Percentiles rank a stretch among this genome's conserved stretches.
Evolutionary conservation across 2,329 filamentous ascomycete genomes (phyloP).

Genomic region (Thermothelomyces thermophilus): DNA sequence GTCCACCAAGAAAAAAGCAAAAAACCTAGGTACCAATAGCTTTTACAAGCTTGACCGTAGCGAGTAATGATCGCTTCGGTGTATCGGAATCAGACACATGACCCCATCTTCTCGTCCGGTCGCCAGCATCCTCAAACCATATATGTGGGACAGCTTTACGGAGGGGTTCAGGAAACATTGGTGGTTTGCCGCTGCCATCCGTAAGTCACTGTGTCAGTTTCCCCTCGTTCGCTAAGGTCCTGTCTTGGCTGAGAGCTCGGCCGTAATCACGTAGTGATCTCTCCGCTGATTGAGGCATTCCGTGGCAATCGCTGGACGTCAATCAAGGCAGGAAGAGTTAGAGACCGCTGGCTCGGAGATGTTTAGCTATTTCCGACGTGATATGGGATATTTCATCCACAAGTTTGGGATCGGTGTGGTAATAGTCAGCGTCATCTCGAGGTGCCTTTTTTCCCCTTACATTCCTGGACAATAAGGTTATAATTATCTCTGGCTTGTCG

Average conservation of each 20-base stretch:
- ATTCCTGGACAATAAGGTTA: no score
- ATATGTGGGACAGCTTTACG: no score
- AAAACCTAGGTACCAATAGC: conserved; percentile 9
- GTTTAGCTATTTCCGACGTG: not conserved
- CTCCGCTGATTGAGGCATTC: not conserved
- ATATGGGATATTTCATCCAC: no score
- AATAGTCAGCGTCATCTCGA: no score
- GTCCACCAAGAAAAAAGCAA: no score
- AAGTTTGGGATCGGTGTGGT: no score
- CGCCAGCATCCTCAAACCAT: conserved; percentile 8
- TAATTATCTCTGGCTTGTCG: no score
- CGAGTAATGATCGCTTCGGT: conserved; percentile 13
- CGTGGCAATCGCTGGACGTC: no score
- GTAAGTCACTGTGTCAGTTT: conserved; percentile 10
- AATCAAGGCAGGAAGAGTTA: no score
- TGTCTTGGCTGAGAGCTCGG: conserved; percentile 9
- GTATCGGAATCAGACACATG: conserved; percentile 13
- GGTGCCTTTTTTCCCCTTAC: no score
- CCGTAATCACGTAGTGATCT: not conserved
- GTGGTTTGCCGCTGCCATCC: conserved; percentile 15
- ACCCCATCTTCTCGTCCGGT: conserved; percentile 13
- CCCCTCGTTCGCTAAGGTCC: conserved; percentile 6
- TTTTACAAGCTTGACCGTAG: conserved; percentile 14
- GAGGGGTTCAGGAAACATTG: no score
- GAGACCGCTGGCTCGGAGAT: conserved; percentile 2